These are phyloP conservation scores for Xylaria acuta DNA, from an alignment of 495 filamentous ascomycete species.

Conservation along the genomic window DNA sequence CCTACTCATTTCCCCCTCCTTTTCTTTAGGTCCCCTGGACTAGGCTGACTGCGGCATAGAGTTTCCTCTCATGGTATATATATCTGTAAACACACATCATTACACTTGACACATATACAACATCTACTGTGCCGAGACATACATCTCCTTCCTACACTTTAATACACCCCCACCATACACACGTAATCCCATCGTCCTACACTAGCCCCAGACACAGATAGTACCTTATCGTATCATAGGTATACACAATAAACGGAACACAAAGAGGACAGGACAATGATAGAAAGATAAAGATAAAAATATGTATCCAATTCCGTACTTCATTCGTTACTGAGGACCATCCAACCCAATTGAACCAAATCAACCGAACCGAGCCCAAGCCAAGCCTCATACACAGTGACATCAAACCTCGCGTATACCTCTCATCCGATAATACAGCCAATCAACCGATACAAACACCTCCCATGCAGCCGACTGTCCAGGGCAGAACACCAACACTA, in stretches of 20 bases:
- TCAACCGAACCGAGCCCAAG: neutral
- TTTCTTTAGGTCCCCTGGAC: neutral
- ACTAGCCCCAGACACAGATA: neutral
- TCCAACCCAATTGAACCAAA: neutral
- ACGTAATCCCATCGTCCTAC: neutral
- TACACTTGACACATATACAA: neutral
- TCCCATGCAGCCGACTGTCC: neutral
- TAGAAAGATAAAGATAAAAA: neutral
- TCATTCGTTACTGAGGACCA: neutral
- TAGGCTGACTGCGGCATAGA: neutral
- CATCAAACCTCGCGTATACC: neutral
- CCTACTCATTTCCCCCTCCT: neutral
- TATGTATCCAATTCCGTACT: neutral
- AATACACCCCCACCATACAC: neutral
- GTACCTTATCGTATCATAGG: neutral
- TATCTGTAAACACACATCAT: neutral
- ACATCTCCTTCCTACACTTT: neutral
- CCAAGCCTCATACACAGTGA: conserved; percentile 1
- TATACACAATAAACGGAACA: neutral
- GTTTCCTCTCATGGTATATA: neutral
- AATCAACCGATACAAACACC: conserved; percentile 3
- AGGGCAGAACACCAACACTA: neutral
- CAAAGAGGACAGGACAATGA: neutral
- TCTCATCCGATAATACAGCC: neutral
- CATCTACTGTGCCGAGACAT: neutral